Evolutionary conservation across 306 rosid species (phyloP), one percentile per base, ranked within the genome.

Genomic region (Trichosanthes truncata): DNA sequence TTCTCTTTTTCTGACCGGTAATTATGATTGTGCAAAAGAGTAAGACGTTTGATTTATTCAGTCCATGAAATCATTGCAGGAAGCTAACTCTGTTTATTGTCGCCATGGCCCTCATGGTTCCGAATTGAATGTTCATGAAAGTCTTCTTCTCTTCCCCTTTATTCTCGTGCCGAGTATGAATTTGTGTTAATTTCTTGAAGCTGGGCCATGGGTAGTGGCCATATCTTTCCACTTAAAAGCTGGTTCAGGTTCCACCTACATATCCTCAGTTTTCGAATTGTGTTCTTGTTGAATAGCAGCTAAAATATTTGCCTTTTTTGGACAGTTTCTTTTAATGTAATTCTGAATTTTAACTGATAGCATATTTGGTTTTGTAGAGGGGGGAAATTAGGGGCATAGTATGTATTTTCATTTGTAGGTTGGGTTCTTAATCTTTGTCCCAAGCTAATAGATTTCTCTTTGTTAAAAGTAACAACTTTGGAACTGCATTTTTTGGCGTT

Each of bases 61-160:
- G 69, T 15, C 29, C 25, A 26, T 45, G 59, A 78, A 78, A 78
- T 61, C 46, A 45, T 76, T 57, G 35, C 18, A 38, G 21, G 80
- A 40, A 77, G 35, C 61, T 77, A 36, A 55, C 10, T 55, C 36
- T 40, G 31, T 77, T 52, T 49, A 35, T 53, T 48, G 57, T 29
- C 8, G 65, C 18, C 38, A 33, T 52, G 61, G 78, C 33, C 5
- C 29, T 76, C 67, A 55, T 53, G 65, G 63, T 1, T 75, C 79
- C 31, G 63, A 51, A 51, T 49, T 75, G 36, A 33, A 52, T 49
- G 25, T 51, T 29, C 61, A 75, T 31, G 20, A 49, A 49, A 48
- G 61, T 53, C 29, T 74, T 74, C 63, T 51, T 53, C 79, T 51
- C 62, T 75, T 75, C 63, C 78, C 65, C 79, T 75, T 51, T 74